Evolutionary conservation across 768 basidiomycete species (phyloP).

Genomic region (Leccinum broughii): DNA sequence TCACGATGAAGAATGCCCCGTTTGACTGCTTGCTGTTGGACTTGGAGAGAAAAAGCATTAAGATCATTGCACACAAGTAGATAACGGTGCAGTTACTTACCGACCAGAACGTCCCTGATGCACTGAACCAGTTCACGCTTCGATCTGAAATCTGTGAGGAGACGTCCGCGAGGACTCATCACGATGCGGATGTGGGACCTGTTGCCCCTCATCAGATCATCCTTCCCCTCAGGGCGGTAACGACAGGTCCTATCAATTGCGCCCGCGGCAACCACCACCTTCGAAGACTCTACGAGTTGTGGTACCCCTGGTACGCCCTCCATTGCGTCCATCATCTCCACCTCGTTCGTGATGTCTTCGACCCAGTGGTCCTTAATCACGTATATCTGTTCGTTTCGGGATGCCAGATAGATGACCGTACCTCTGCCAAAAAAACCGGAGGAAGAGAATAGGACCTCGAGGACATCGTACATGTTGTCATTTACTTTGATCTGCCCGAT

Average conservation of each 20-base stretch:
- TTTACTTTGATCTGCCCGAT: not conserved
- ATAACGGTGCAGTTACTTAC: not conserved
- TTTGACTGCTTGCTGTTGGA: not conserved
- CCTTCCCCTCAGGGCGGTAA: not conserved
- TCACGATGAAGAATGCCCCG: not conserved
- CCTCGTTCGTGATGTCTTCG: not conserved
- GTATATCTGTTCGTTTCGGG: not conserved
- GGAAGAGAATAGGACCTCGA: not conserved
- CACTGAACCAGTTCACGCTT: not conserved
- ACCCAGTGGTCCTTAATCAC: conserved; percentile 2
- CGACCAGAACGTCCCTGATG: not conserved
- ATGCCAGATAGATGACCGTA: not conserved
- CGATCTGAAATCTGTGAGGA: not conserved
- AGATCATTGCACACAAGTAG: not conserved
- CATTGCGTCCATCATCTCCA: not conserved
- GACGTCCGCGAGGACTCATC: not conserved
- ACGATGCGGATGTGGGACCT: not conserved
- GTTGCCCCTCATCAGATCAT: not conserved
- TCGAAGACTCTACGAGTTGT: not conserved
- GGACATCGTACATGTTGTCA: not conserved
- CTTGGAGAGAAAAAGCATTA: not conserved
- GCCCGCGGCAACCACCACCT: not conserved
- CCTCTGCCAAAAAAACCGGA: not conserved
- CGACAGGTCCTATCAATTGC: not conserved
- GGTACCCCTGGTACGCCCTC: not conserved